These are phyloP conservation scores for Penicillium corylophilum DNA, from an alignment of 2,329 filamentous ascomycete species.

Conservation along the genomic window DNA sequence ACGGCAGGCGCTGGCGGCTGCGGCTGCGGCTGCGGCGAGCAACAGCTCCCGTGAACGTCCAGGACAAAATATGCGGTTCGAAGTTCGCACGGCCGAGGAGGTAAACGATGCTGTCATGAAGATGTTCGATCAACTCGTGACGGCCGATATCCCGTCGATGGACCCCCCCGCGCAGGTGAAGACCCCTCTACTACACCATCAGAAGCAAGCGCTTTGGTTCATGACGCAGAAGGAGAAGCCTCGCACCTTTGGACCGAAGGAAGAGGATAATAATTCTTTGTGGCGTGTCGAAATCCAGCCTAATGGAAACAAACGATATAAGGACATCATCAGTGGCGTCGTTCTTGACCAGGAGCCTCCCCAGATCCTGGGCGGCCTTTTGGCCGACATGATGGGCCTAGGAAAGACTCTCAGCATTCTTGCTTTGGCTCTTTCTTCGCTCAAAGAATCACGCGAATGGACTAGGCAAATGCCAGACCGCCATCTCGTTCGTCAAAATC, in stretches of 20 bases:
- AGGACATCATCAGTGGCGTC: constrained; percentile 82
- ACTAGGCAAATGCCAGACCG: constrained; percentile 52
- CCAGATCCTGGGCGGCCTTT: constrained; percentile 69
- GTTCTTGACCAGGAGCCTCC: constrained; percentile 60
- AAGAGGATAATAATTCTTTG: constrained; percentile 67
- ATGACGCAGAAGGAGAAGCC: constrained; percentile 76
- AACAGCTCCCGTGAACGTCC: constrained; percentile 22
- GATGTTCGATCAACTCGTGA: constrained; percentile 82
- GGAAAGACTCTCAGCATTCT: constrained; percentile 85
- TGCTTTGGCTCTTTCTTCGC: constrained; percentile 68
- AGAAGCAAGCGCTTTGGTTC: constrained; percentile 86
- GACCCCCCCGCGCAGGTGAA: constrained; percentile 63
- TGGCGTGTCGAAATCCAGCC: constrained; percentile 66
- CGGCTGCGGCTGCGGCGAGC: constrained; percentile 21
- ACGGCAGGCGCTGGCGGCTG: constrained; percentile 44
- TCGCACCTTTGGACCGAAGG: constrained; percentile 56
- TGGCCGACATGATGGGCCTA: constrained; percentile 87
- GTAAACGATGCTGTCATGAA: constrained; percentile 79
- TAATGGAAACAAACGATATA: constrained; percentile 63
- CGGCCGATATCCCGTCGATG: constrained; percentile 71
- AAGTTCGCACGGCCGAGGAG: constrained; percentile 74
- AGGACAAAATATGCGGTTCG: constrained; percentile 31
- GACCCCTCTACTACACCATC: constrained; percentile 74
- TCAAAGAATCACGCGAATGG: constrained; percentile 64
- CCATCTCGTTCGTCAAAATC: constrained; percentile 30